Conservation (phyloP, 257 asterid genomes). For the Knoxia roxburghii region DNA sequence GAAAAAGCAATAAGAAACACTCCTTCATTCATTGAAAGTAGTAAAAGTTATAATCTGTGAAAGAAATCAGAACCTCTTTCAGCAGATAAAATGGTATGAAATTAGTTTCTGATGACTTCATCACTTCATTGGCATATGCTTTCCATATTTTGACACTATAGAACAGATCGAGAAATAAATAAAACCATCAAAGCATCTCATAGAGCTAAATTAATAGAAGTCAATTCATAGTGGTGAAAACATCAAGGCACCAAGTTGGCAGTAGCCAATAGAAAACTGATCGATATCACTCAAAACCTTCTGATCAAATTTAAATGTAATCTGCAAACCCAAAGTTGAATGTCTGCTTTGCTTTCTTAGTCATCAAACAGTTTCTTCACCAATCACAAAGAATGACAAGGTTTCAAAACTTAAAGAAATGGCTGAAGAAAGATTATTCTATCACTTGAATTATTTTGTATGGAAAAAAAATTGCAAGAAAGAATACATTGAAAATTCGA, state of each 20-base stretch:
- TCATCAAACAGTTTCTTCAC: not conserved
- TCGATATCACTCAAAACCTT: not conserved
- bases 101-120: conserved; percentile 47
- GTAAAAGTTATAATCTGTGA: conserved; percentile 2
- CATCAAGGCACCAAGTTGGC: not conserved
- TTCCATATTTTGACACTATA: conserved; percentile 82
- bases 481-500: not conserved
- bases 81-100: conserved; percentile 46
- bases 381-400: not conserved
- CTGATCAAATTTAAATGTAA: not conserved
- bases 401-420: not conserved
- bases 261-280: not conserved
- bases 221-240: not conserved
- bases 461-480: no score
- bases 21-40: not conserved
- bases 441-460: not conserved
- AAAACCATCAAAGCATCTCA: not conserved
- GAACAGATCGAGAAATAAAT: conserved; percentile 10
- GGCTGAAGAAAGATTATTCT: not conserved
- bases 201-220: not conserved
- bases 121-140: conserved; percentile 44
- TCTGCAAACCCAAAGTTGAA: not conserved
- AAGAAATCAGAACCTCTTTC: conserved; percentile 54
- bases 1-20: not conserved
- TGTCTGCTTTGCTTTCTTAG: not conserved